These are phyloP conservation scores for Kokia cookei DNA, from an alignment of 441 rosid species.

Conservation along the genomic window DNA sequence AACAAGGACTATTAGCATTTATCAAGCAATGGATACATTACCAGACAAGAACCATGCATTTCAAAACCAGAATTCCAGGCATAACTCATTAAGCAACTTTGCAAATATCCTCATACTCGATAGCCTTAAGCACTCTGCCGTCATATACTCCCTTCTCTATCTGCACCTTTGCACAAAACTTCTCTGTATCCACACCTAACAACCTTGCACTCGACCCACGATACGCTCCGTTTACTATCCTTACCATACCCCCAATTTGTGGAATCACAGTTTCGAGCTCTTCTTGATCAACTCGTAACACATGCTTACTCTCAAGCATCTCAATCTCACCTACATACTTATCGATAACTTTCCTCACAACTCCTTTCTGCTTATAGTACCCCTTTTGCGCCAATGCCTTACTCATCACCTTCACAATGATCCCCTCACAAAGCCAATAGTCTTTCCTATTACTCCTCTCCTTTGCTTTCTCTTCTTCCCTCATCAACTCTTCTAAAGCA, in stretches of 20 bases:
- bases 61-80: not conserved
- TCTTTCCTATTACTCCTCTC: conserved; percentile 81
- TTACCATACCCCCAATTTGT: conserved; percentile 69
- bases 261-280: conserved; percentile 97
- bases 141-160: conserved; percentile 90
- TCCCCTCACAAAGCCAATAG: conserved; percentile 83
- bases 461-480: conserved; percentile 78
- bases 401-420: conserved; percentile 89
- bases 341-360: conserved; percentile 76
- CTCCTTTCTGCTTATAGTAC: conserved; percentile 85
- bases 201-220: conserved; percentile 72
- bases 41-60: not conserved
- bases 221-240: conserved; percentile 85
- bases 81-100: conserved; percentile 49
- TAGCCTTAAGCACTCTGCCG: conserved; percentile 74
- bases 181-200: conserved; percentile 72
- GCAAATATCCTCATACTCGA: conserved; percentile 88
- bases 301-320: conserved; percentile 77
- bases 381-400: conserved; percentile 73
- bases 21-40: not conserved
- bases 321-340: conserved; percentile 84
- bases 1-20: not conserved
- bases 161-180: conserved; percentile 83
- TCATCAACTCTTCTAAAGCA: conserved; percentile 84
- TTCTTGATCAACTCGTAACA: conserved; percentile 81